phyloP scores from a whole-genome alignment of 2,329 filamentous ascomycete genomes.

The Bipolaris zeicola region DNA sequence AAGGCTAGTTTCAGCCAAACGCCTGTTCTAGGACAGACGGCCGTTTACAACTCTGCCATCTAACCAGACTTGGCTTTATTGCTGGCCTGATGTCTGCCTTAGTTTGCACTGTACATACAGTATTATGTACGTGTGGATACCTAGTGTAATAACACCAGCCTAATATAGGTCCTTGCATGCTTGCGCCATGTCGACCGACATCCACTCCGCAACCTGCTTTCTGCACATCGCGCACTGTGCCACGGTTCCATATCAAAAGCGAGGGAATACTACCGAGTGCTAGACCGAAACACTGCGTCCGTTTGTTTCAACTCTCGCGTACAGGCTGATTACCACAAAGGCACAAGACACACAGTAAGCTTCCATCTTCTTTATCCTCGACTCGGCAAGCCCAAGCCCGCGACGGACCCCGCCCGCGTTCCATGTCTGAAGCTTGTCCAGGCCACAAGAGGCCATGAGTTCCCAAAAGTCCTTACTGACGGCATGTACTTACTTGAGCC shows the following conservation, averaged over 20 bases:
- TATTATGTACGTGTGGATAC: constrained; percentile 1
- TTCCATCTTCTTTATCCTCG: background rate
- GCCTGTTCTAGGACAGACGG: background rate
- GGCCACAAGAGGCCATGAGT: constrained; percentile 3
- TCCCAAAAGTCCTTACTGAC: background rate
- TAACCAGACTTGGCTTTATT: background rate
- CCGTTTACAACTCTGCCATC: background rate
- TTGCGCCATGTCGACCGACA: constrained; percentile 6
- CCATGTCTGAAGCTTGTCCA: constrained; percentile 5
- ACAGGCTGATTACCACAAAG: background rate
- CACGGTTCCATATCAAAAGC: background rate
- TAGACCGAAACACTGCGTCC: background rate
- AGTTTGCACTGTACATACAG: too few relatives aligned
- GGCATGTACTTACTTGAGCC: too few relatives aligned
- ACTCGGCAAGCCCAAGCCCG: background rate
- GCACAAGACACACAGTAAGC: background rate
- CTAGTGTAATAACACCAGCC: constrained; percentile 15
- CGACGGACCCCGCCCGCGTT: constrained; percentile 4
- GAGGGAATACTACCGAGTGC: background rate
- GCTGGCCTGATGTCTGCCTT: background rate
- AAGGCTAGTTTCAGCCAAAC: too few relatives aligned
- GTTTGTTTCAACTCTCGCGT: background rate
- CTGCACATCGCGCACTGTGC: background rate
- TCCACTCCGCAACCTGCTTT: constrained; percentile 9
- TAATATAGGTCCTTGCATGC: constrained; percentile 4